These are phyloP conservation scores for Chondrus crispus DNA, from an alignment of 23 red algal genomes.

Conservation along the genomic window DNA sequence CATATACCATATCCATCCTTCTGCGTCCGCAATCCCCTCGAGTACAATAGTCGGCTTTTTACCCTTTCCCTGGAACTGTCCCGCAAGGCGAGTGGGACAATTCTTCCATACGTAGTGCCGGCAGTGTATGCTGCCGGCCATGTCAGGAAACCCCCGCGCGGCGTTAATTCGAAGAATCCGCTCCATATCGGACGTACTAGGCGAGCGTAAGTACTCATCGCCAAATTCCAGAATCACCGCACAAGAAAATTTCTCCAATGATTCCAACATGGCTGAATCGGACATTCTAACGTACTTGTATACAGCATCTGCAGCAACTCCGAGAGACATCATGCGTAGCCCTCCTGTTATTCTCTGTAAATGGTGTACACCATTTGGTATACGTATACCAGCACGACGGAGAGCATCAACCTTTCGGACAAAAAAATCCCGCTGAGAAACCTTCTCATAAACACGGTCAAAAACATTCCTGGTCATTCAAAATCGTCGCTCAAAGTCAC, in stretches of 20 bases:
- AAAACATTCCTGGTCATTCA: no score
- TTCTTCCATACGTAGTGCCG: background rate
- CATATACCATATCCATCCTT: background rate
- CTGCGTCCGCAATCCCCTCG: background rate
- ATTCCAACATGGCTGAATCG: background rate
- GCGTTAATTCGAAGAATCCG: background rate
- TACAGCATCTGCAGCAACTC: background rate
- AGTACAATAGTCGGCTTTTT: background rate
- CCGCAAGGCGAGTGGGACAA: background rate
- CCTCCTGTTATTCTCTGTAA: background rate
- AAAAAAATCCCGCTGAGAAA: no score
- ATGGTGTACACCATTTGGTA: no score
- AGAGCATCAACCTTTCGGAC: no score
- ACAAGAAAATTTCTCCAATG: background rate
- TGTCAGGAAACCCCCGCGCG: background rate
- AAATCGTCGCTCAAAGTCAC: no score
- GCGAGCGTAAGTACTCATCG: background rate
- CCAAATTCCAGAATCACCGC: background rate
- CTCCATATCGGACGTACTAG: background rate
- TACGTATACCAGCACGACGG: no score
- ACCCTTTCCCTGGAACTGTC: background rate
- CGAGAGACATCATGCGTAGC: constrained; percentile 19
- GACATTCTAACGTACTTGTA: constrained; percentile 13
- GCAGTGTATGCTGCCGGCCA: background rate
- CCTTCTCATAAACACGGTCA: no score